Conservation (phyloP, 805 yeast genomes). For the Nematodospora valgi region DNA sequence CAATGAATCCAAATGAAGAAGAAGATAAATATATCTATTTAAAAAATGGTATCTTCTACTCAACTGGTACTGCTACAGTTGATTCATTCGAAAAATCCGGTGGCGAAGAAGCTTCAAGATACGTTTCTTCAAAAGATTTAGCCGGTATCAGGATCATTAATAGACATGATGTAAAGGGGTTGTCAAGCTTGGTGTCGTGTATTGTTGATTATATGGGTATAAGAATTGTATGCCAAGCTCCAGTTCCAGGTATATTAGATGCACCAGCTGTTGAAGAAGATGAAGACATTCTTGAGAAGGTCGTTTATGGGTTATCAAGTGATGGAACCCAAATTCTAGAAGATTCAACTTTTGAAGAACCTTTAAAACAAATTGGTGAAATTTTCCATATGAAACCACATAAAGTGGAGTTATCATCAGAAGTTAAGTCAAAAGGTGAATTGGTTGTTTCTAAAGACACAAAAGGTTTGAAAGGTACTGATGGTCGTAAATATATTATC, state of each 20-base stretch:
- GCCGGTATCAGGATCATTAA: conserved; percentile 67
- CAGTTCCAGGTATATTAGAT: conserved; percentile 87
- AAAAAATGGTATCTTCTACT: conserved; percentile 82
- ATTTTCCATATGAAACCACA: conserved; percentile 78
- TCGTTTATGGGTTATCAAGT: conserved; percentile 74
- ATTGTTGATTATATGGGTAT: conserved; percentile 88
- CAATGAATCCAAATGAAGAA: conserved; percentile 79
- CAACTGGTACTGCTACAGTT: conserved; percentile 62
- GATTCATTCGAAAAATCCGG: conserved; percentile 67
- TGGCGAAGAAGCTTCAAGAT: conserved; percentile 83
- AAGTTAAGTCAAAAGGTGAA: conserved; percentile 38
- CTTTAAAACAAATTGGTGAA: conserved; percentile 61
- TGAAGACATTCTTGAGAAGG: conserved; percentile 42
- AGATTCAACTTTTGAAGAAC: conserved; percentile 51
- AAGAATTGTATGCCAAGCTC: conserved; percentile 87
- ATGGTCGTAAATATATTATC: conserved; percentile 77
- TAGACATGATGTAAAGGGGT: conserved; percentile 57
- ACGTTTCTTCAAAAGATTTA: conserved; percentile 75
- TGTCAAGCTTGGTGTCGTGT: conserved; percentile 75
- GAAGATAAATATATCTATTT: conserved; percentile 62
- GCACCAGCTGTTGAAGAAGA: conserved; percentile 34
- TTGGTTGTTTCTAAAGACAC: conserved; percentile 71
- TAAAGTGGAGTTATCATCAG: conserved; percentile 47
- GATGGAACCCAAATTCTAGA: conserved; percentile 48
- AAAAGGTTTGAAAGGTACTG: conserved; percentile 84